phyloP scores from a whole-genome alignment of 2,329 filamentous ascomycete species.

The Fusarium chaquense region DNA sequence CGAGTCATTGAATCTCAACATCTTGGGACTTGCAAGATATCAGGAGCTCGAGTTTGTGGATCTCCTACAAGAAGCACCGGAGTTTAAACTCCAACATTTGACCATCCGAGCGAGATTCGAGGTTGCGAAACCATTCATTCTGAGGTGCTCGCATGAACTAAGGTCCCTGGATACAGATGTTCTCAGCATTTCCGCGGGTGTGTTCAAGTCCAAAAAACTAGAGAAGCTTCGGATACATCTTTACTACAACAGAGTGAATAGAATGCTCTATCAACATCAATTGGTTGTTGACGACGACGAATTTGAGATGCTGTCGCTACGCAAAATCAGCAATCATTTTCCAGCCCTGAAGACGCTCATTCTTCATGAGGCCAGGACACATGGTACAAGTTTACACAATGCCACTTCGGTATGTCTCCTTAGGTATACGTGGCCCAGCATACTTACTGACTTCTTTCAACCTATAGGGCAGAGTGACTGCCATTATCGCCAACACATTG shows the following conservation, averaged over 20 bases:
- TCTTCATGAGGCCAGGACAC: background rate
- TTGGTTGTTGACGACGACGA: fast-evolving
- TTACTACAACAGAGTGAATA: background rate
- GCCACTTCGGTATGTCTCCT: background rate
- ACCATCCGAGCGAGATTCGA: background rate
- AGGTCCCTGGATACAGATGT: background rate
- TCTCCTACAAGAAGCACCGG: background rate
- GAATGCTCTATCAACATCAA: background rate
- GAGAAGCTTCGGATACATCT: background rate
- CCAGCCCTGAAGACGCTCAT: background rate
- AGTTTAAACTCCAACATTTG: background rate
- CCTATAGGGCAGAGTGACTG: background rate
- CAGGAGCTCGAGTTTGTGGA: background rate
- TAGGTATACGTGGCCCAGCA: background rate
- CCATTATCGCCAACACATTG: background rate
- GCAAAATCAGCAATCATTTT: background rate
- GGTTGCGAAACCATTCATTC: background rate
- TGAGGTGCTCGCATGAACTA: background rate
- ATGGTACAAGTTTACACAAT: background rate
- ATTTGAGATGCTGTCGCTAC: background rate
- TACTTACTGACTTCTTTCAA: background rate
- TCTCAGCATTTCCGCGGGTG: no score
- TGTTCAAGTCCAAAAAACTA: background rate
- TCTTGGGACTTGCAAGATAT: background rate
- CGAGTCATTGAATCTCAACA: background rate